Evolutionary conservation across 2,329 filamentous ascomycete species (phyloP).

Genomic region (Neoarthrinium moseri): DNA sequence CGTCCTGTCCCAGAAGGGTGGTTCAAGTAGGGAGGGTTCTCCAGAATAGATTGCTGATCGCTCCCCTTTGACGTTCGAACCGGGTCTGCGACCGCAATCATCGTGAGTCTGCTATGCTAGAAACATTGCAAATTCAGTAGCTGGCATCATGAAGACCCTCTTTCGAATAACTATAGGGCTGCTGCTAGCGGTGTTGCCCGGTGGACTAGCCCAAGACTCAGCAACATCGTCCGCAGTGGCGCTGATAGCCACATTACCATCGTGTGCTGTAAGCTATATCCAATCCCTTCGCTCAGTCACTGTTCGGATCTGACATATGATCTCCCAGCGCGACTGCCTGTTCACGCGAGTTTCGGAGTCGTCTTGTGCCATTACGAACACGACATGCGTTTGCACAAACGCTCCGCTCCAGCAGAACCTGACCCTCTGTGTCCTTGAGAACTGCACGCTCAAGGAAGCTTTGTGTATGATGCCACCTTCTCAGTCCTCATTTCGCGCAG

Average conservation of each 20-base stretch:
- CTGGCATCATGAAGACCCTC: not conserved
- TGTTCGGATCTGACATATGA: not conserved
- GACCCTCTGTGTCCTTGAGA: conserved; percentile 24
- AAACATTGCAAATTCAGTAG: not conserved
- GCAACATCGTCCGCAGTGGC: not conserved
- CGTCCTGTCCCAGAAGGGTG: conserved; percentile 5
- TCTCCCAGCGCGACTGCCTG: conserved; percentile 16
- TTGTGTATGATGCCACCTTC: conserved; percentile 23
- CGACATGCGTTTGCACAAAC: conserved; percentile 31
- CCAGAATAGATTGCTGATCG: conserved; percentile 6
- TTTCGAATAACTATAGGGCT: not conserved
- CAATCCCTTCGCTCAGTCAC: not conserved
- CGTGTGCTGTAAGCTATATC: conserved; percentile 27
- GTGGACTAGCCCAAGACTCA: not conserved
- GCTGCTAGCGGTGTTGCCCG: not conserved
- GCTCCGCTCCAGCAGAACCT: conserved; percentile 21
- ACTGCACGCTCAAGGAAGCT: conserved; percentile 29
- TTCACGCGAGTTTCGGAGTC: conserved; percentile 20
- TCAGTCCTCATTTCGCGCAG: not conserved
- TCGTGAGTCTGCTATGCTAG: not conserved
- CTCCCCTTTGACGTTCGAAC: not conserved
- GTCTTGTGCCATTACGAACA: conserved; percentile 23
- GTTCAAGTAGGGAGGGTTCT: conserved; percentile 1
- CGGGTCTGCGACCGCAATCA: not conserved
- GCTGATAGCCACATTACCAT: conserved; percentile 21